Conservation (phyloP, 2,329 filamentous ascomycete species). For the Zymoseptoria ardabiliae region DNA sequence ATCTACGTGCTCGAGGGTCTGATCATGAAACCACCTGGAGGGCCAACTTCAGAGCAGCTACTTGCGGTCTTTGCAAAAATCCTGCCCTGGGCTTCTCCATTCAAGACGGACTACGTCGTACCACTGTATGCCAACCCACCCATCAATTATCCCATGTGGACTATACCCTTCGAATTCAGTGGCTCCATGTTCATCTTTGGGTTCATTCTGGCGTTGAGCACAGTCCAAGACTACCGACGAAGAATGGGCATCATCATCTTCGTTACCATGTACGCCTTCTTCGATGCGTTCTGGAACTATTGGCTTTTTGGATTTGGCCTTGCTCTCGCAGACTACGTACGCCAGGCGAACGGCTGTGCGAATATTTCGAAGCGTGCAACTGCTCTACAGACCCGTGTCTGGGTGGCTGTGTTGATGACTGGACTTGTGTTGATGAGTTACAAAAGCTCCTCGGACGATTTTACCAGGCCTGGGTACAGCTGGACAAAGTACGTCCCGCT, state of each 20-base stretch:
- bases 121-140: background rate
- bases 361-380: background rate
- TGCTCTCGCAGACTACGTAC: slow-evolving; percentile 7
- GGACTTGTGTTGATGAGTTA: slow-evolving; percentile 2
- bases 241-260: background rate
- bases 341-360: background rate
- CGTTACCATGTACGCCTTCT: background rate
- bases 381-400: background rate
- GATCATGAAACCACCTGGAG: background rate
- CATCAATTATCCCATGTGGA: slow-evolving; percentile 7
- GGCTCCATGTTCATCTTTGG: slow-evolving; percentile 6
- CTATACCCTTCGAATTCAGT: slow-evolving; percentile 5
- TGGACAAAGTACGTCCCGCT: background rate
- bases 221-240: background rate
- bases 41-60: background rate
- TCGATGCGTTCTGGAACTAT: background rate
- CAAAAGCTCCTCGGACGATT: background rate
- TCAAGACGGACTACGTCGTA: background rate
- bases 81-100: slow-evolving; percentile 1
- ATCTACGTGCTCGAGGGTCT: background rate
- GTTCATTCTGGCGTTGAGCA: slow-evolving; percentile 1
- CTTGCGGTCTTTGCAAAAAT: background rate
- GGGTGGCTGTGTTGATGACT: background rate
- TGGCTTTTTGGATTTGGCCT: slow-evolving; percentile 6
- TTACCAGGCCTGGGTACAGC: slow-evolving; percentile 1